Conservation (phyloP, 352 stramenopile genomes). For the Globisporangium sylvaticum region DNA sequence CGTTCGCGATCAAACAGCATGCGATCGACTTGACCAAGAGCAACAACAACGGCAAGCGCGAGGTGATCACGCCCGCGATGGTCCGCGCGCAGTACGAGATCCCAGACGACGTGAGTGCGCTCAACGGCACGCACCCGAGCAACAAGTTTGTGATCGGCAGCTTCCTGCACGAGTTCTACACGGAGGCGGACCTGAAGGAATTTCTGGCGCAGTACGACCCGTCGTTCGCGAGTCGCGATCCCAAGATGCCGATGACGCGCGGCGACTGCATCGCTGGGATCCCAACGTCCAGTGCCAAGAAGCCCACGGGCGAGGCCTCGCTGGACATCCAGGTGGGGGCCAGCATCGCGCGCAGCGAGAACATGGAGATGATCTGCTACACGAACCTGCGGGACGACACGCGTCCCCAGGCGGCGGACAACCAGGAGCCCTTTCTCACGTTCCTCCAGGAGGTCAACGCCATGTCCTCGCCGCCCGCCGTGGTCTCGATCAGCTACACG, state of each 20-base stretch:
- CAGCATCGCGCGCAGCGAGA: slow-evolving; percentile 37
- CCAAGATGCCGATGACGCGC: slow-evolving; percentile 22
- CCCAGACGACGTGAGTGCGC: slow-evolving; percentile 18
- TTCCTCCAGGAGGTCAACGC: slow-evolving; percentile 73
- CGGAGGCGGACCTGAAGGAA: slow-evolving; percentile 41
- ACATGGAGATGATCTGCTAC: slow-evolving; percentile 64
- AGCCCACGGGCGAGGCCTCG: slow-evolving; percentile 59
- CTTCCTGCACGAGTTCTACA: slow-evolving; percentile 73
- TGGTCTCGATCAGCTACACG: slow-evolving; percentile 81
- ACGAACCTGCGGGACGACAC: slow-evolving; percentile 43
- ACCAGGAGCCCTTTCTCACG: slow-evolving; percentile 74
- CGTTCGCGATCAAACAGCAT: slow-evolving; percentile 28
- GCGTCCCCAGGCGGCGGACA: slow-evolving; percentile 48
- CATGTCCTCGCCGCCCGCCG: slow-evolving; percentile 50
- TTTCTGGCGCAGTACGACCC: slow-evolving; percentile 36
- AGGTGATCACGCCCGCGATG: slow-evolving; percentile 33
- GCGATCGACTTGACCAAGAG: neutral
- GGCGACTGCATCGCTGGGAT: slow-evolving; percentile 36
- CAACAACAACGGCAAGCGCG: slow-evolving; percentile 10
- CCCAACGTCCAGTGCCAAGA: slow-evolving; percentile 2
- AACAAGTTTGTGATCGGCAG: slow-evolving; percentile 64
- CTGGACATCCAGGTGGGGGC: slow-evolving; percentile 63
- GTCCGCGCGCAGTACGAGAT: slow-evolving; percentile 65
- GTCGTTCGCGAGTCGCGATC: slow-evolving; percentile 6
- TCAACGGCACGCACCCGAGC: slow-evolving; percentile 16